These are phyloP conservation scores for Thinopyrum elongatum DNA, from an alignment of 176 grass and related monocot genomes.

Conservation along the genomic window DNA sequence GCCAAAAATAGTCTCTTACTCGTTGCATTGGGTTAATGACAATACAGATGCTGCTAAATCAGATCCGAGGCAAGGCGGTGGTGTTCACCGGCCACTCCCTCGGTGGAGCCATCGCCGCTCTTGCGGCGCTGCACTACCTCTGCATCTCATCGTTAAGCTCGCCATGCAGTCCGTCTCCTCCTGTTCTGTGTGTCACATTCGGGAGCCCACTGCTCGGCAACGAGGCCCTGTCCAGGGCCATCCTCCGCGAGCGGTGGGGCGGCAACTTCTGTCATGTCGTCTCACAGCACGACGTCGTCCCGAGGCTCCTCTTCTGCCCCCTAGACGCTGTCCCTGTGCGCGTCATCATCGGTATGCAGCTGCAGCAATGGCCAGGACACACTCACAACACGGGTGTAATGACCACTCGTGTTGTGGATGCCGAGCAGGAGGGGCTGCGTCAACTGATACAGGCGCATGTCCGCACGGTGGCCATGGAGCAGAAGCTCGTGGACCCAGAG, in stretches of 20 bases:
- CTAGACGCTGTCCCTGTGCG: slow-evolving; percentile 24
- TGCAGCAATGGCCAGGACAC: slow-evolving; percentile 27
- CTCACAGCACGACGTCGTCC: slow-evolving; percentile 69
- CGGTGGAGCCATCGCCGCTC: slow-evolving; percentile 65
- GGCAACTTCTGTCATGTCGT: slow-evolving; percentile 83
- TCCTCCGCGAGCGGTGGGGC: slow-evolving; percentile 70
- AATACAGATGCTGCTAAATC: slow-evolving; percentile 60
- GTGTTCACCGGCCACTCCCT: slow-evolving; percentile 89
- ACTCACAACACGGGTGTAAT: background rate
- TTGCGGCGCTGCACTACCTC: slow-evolving; percentile 68
- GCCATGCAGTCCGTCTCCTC: slow-evolving; percentile 21
- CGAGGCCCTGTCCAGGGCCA: slow-evolving; percentile 55
- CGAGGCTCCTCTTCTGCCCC: slow-evolving; percentile 86
- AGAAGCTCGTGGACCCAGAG: slow-evolving; percentile 34
- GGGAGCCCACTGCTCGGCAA: slow-evolving; percentile 83
- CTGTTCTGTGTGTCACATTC: slow-evolving; percentile 75
- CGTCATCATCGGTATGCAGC: slow-evolving; percentile 48
- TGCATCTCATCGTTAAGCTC: slow-evolving; percentile 56
- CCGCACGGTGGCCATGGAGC: slow-evolving; percentile 42
- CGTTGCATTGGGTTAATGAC: background rate
- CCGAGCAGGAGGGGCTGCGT: slow-evolving; percentile 43
- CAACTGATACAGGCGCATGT: slow-evolving; percentile 46
- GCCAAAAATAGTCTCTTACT: background rate
- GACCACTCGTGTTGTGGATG: background rate
- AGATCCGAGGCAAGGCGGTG: slow-evolving; percentile 71